Base-by-base conservation (phyloP, 2,329 filamentous ascomycete genomes). In the Lasiodiplodia gonubiensis region DNA sequence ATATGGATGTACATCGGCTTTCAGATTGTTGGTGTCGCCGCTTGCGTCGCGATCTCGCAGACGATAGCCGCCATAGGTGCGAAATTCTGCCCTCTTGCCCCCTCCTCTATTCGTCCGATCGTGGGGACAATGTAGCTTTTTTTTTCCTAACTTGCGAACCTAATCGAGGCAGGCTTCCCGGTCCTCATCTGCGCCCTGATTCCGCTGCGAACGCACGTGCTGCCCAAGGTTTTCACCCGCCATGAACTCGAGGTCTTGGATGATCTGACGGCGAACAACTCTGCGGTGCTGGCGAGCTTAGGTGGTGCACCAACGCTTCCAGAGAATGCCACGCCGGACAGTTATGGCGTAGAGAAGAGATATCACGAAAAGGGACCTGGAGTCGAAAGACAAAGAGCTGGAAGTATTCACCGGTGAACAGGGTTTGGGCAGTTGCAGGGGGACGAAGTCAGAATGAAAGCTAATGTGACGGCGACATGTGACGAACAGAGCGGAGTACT, bases 131-230 rank as follows among this genome's bases (percentile, higher is more conserved):
- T 12, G 25, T 3, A 21, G 14, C 27, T 60, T 27, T 16, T 33
- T 2, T 3, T 21, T 10, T 37, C n/a, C 35, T 51, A 18, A 63
- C 42, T 33, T 33, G 11, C 14, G 25, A 23, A 52, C 18, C 1
- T 2, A 30, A 21, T 27, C 42, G 30, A 18, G 2, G 80, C 23
- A 64, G 61, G 84, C 0, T 87, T 88, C 70, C 86, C 86, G 0
- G 79, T 88, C 21, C 76, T 88, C 52, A 86, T 88, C 69, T 82
- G 84, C 52, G 79, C 82, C 2, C 75, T 87, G 4, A 86, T 88
- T n/a, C 85, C 85, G 1, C 70, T 86, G 2, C 78, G 85, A n/a
- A 84, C 80, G 69, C 75, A 80, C 42, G 57, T 84, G 0, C 74
- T 87, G 68, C 85, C 85, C 1, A 76, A 76, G 30, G 83, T 84